Evolutionary conservation across 768 basidiomycete species (phyloP), one percentile per base, ranked within the genome.

Genomic region (Wakefieldia striispora): DNA sequence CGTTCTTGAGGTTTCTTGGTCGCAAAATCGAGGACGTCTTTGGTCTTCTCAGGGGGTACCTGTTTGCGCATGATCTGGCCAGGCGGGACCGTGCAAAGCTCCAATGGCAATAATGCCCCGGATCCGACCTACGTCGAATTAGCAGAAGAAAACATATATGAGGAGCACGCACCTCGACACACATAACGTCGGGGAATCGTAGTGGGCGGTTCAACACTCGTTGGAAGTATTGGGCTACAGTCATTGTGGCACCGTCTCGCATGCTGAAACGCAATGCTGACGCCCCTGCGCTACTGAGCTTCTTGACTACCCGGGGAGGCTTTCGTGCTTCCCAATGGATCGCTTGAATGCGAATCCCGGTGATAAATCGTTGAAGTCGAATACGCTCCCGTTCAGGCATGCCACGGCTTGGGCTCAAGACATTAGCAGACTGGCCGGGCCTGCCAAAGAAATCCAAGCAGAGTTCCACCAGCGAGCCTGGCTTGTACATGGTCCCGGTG

Each of bases 1-100:
- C 85, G 77, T 0, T 83, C 80, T 0, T 57, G 47, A 0, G 88
- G 88, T 37, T 63, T 77, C 70, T 80, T 82, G 0, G 84, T 86
- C 0, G 88, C 77, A 52, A 91, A 90, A 0, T 75, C 74, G 0
- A 89, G 72, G 3, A 90, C 76, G 1, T 76, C 73, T 44, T 75
- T 78, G 0, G 82, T 83, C 58, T 82, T 82, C 39, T 88, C 84
- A 0, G 81, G 71, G 0, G 87, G 86, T 0, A 91, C 71, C 42
- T 86, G 82, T 55, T 84, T 87, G 35, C 81, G 75, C 75, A 86
- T 82, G 34, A 88, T 79, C 56, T 91, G 88, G 0, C 87, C 88
- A 0, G 72, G 61, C 0, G 76, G 72, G 3, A 91, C 83, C 0
- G 60, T 65, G 58, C 88, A 90, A 2, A 81, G 63, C 55, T 91